Base-by-base conservation (phyloP, 2,329 filamentous ascomycete species). In the Epichloe coenophiala region DNA sequence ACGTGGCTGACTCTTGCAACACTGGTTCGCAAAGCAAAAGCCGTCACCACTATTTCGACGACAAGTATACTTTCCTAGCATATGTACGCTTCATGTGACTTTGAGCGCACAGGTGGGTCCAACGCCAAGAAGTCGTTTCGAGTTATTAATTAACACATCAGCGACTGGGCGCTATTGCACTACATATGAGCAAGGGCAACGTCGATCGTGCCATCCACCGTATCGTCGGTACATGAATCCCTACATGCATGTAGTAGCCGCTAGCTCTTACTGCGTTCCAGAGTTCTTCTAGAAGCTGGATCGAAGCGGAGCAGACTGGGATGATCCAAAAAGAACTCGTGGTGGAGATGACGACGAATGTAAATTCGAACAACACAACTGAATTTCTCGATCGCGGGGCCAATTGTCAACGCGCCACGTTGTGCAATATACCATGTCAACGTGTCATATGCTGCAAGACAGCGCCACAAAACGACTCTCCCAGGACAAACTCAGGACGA, bases 211-310 rank as follows among this genome's bases (percentile, higher is more conserved):
- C 7, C 36, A n/a, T 38, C 36, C 13, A 38, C 36, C 36, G 13
- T 31, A 31, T 38, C 36, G 36, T 6, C n/a, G 36, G 13, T 15
- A n/a, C 13, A n/a, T 7, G 36, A 38, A 38, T n/a, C 36, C 27
- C 27, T 15, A 27, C 23, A 27, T 27, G 23, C 23, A 27, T 27
- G 23, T 27, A 21, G 19, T 17, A 17, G 17, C 17, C 17, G 11
- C 8, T 35, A 36, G 43, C 43, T 45, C 31, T n/a, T 45, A n/a
- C 31, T 36, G 33, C 13, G 37, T 36, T 48, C 27, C 38, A 21
- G 17, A 42, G 23, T 23, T n/a, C 46, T 48, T 48, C 46, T 36
- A 40, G 46, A 48, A 48, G 46, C 38, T n/a, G 38, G 38, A 36
- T 42, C 38, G 38, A 48, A 48, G 45, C 37, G 37, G 17, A 33